Evolutionary conservation across 2,329 filamentous ascomycete genomes (phyloP).

Genomic region (Fusarium sulawesiense): DNA sequence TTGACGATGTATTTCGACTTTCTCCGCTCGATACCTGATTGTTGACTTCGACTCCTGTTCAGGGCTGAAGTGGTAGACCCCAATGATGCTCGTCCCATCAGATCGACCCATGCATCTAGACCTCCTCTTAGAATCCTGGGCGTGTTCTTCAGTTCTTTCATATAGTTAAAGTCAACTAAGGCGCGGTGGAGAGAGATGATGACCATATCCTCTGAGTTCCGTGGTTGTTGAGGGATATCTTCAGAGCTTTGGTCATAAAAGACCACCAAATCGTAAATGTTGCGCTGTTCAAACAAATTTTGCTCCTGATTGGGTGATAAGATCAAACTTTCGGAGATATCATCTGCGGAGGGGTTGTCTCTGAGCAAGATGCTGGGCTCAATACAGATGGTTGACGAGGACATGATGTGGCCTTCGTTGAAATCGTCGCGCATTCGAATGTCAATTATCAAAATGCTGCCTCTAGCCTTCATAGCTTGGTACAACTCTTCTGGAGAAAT

Average conservation of each 20-base stretch:
- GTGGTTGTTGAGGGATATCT: conserved; percentile 56
- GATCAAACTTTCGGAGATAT: conserved; percentile 75
- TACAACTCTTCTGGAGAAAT: conserved; percentile 78
- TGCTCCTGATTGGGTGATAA: conserved; percentile 81
- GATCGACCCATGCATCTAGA: conserved; percentile 84
- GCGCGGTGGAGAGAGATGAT: conserved; percentile 81
- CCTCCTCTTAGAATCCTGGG: conserved; percentile 87
- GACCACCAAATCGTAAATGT: conserved; percentile 86
- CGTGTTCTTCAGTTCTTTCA: conserved; percentile 75
- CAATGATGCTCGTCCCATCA: conserved; percentile 78
- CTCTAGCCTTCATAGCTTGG: conserved; percentile 70
- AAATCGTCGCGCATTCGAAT: conserved; percentile 83
- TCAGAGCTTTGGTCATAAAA: conserved; percentile 83
- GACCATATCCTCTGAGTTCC: conserved; percentile 60
- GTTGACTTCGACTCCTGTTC: conserved; percentile 48
- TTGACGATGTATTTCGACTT: conserved; percentile 65
- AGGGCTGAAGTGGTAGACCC: conserved; percentile 56
- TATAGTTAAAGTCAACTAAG: conserved; percentile 84
- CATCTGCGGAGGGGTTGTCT: conserved; percentile 70
- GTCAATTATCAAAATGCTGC: conserved; percentile 84
- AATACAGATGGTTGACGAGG: conserved; percentile 86
- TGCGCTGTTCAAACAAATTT: conserved; percentile 74
- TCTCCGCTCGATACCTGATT: conserved; percentile 50
- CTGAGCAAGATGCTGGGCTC: conserved; percentile 81
- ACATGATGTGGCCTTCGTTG: conserved; percentile 89